phyloP scores from a whole-genome alignment of 768 basidiomycete species.

The Tricholoma flavovirens region DNA sequence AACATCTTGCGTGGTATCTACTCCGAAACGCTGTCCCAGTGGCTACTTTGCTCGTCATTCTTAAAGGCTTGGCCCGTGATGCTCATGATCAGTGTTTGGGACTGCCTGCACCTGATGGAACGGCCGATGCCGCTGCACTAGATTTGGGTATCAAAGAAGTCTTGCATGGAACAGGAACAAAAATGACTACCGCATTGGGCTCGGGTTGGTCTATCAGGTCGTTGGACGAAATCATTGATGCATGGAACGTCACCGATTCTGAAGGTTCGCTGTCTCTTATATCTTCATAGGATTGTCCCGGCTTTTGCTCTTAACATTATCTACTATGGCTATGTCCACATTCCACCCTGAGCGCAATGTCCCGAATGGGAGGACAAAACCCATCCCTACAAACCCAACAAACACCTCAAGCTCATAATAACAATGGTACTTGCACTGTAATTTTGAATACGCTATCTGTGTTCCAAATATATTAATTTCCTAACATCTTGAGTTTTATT shows the following conservation, averaged over 20 bases:
- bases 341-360: neutral
- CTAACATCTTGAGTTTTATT: too few species aligned
- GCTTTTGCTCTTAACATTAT: neutral
- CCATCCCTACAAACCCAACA: too few species aligned
- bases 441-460: too few species aligned
- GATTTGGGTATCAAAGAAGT: slow-evolving; percentile 73
- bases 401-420: too few species aligned
- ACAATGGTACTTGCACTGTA: too few species aligned
- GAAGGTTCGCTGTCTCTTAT: neutral
- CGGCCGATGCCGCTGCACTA: slow-evolving; percentile 28
- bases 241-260: slow-evolving; percentile 37
- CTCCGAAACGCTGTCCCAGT: slow-evolving; percentile 64
- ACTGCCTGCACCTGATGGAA: slow-evolving; percentile 47
- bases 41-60: slow-evolving; percentile 56
- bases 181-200: slow-evolving; percentile 64
- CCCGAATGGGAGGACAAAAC: neutral
- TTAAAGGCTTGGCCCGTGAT: slow-evolving; percentile 56
- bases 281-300: neutral
- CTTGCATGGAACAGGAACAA: slow-evolving; percentile 78
- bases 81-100: slow-evolving; percentile 54
- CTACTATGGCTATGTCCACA: neutral
- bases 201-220: slow-evolving; percentile 71
- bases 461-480: too few species aligned
- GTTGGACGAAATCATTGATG: slow-evolving; percentile 57
- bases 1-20: slow-evolving; percentile 65